Base-by-base conservation (phyloP, 164 flowering plant genomes). In the Nymphaea colorata region DNA sequence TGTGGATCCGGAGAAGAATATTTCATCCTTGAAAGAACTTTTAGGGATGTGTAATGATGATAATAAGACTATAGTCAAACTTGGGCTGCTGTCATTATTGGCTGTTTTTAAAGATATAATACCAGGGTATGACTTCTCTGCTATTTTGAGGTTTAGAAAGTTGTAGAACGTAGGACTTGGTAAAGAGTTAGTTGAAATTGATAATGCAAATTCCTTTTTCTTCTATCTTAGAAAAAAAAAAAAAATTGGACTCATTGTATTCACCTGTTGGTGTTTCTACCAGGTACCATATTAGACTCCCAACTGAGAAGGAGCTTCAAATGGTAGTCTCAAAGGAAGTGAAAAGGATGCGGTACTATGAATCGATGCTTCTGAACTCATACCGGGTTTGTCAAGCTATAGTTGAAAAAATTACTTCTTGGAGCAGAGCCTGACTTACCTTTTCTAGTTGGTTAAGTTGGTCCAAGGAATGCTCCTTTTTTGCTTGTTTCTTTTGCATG, bases 251-350 rank as follows among this genome's bases (percentile, higher is more conserved):
- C 36, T 25, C 36, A 25, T 25, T 25, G 36, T 25, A 25, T 5
- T 59, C 12, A 5, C 44, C 7, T 66, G 59, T 55, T 55, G 59
- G 10, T 10, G 16, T 65, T 25, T 72, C 64, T 45, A 62, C 73
- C 86, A 94, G 98, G 53, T 91, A 90, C 70, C 93, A 97, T 47
- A 92, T 95, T 64, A 82, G 99, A 82, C 94, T 92, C 68, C 99
- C 99, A 14, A 90, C 96, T 70, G 96, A 90, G 68, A 95, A 95
- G 81, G 99, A 95, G 83, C 71, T 78, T 66, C 88, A 86, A 72
- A 90, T 90, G 96, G 83, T 69, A 61, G 89, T 95, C 61, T 90
- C 99, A 0, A 92, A 92, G 84, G 89, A 72, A 67, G 89, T 92
- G 62, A 84, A 80, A 67, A 92, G 89, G 79, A 86, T 76, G 83